Evolutionary conservation across 305 asterid species (phyloP).

Genomic region (Fraxinus albicans): DNA sequence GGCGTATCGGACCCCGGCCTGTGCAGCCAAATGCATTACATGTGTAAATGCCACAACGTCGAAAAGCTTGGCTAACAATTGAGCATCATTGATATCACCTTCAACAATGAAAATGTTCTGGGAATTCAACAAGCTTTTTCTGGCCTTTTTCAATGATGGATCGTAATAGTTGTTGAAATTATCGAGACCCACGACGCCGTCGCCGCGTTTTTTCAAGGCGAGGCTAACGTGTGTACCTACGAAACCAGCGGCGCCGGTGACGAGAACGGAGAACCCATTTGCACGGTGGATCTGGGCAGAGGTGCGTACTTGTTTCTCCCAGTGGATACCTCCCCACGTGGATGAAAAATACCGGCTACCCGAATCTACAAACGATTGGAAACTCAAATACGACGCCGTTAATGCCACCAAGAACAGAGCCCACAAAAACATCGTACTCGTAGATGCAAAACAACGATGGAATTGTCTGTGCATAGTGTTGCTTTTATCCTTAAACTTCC

Average conservation of each 20-base stretch:
- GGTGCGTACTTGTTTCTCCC: constrained; percentile 15
- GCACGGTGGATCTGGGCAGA: constrained; percentile 11
- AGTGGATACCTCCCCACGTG: neutral
- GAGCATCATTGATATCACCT: constrained; percentile 2
- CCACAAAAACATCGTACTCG: constrained; percentile 17
- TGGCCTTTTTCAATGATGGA: neutral
- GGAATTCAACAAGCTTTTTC: neutral
- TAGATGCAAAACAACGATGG: constrained; percentile 11
- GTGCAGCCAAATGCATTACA: constrained; percentile 18
- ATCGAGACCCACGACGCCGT: constrained; percentile 16
- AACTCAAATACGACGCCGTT: constrained; percentile 18
- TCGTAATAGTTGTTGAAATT: constrained; percentile 19
- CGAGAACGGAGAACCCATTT: constrained; percentile 11
- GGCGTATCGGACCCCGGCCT: constrained; percentile 15
- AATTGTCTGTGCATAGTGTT: constrained; percentile 1
- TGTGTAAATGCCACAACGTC: constrained; percentile 17
- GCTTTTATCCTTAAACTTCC: constrained; percentile 13
- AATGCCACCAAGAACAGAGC: constrained; percentile 13
- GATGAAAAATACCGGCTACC: neutral
- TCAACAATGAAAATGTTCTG: constrained; percentile 10
- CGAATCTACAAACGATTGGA: neutral
- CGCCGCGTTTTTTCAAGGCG: constrained; percentile 15
- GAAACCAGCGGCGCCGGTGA: constrained; percentile 15
- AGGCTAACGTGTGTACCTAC: constrained; percentile 16
- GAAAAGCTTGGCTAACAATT: constrained; percentile 3